Percentiles rank a stretch among this genome's conserved stretches.
Evolutionary conservation across 179 eudicot species (phyloP).

Genomic region (Spinacia oleracea): DNA sequence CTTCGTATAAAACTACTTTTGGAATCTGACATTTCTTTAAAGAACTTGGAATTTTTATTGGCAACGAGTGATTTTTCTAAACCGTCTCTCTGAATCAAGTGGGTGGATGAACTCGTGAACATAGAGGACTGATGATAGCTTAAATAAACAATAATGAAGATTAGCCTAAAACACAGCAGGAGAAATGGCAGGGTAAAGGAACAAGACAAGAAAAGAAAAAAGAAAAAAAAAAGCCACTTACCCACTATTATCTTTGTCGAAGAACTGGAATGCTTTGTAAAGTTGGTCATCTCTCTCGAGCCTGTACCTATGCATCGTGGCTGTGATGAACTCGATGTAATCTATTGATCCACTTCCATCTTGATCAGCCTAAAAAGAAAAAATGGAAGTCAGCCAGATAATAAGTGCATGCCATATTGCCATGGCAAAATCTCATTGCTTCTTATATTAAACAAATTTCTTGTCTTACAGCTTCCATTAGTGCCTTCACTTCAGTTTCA

Average conservation of each 20-base stretch:
- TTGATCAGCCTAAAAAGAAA: conserved; percentile 48
- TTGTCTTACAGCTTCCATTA: conserved; percentile 47
- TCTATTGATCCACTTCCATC: conserved; percentile 59
- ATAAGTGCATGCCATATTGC: neutral
- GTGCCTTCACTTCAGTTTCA: conserved; percentile 47
- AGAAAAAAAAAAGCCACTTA: conserved; percentile 22
- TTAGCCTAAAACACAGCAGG: conserved; percentile 5
- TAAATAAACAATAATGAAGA: neutral
- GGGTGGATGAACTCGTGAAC: neutral
- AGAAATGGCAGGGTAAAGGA: neutral
- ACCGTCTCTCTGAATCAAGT: neutral
- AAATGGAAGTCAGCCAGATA: neutral
- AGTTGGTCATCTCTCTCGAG: conserved; percentile 54
- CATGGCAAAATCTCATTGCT: neutral
- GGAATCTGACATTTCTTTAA: neutral
- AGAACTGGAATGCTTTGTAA: conserved; percentile 53
- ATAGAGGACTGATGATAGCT: neutral
- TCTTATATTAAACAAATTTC: neutral
- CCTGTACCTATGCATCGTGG: conserved; percentile 53
- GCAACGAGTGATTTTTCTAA: neutral
- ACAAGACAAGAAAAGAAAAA: neutral
- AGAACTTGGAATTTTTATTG: neutral
- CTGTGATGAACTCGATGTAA: conserved; percentile 54
- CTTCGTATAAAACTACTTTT: neutral
- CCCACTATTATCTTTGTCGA: conserved; percentile 56